phyloP scores from a whole-genome alignment of 495 filamentous ascomycete genomes.

The Xylaria venustula region DNA sequence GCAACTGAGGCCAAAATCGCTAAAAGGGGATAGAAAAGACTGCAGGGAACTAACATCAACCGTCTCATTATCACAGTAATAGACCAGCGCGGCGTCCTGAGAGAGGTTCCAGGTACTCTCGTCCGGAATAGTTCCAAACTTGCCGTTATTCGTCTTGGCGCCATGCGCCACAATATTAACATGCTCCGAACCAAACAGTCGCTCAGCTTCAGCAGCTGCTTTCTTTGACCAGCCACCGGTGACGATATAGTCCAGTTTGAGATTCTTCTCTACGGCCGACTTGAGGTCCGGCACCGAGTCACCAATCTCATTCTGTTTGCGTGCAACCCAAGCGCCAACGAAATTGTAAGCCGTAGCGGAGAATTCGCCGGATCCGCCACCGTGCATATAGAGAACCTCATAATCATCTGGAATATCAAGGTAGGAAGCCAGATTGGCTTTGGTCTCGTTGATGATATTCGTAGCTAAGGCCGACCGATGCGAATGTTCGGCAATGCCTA shows the following conservation, averaged over 20 bases:
- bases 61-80: conserved; percentile 83
- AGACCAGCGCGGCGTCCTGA: conserved; percentile 63
- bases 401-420: conserved; percentile 68
- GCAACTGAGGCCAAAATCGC: too few relatives aligned
- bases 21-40: neutral
- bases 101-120: conserved; percentile 68
- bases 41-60: conserved; percentile 47
- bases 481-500: conserved; percentile 75
- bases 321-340: conserved; percentile 66
- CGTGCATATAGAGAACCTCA: conserved; percentile 71
- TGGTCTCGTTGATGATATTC: conserved; percentile 55
- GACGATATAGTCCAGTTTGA: conserved; percentile 75
- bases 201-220: conserved; percentile 69
- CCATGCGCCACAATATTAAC: conserved; percentile 71
- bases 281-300: conserved; percentile 48
- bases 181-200: conserved; percentile 63
- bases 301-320: conserved; percentile 28
- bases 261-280: conserved; percentile 57
- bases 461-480: conserved; percentile 70
- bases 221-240: conserved; percentile 74
- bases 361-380: conserved; percentile 71
- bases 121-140: conserved; percentile 70
- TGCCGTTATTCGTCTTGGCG: conserved; percentile 62
- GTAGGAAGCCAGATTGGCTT: conserved; percentile 53
- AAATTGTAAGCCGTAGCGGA: conserved; percentile 70